Percentiles rank a stretch among this genome's conserved stretches.
Conservation (phyloP, 83 land plant species). For the Picea mariana region DNA sequence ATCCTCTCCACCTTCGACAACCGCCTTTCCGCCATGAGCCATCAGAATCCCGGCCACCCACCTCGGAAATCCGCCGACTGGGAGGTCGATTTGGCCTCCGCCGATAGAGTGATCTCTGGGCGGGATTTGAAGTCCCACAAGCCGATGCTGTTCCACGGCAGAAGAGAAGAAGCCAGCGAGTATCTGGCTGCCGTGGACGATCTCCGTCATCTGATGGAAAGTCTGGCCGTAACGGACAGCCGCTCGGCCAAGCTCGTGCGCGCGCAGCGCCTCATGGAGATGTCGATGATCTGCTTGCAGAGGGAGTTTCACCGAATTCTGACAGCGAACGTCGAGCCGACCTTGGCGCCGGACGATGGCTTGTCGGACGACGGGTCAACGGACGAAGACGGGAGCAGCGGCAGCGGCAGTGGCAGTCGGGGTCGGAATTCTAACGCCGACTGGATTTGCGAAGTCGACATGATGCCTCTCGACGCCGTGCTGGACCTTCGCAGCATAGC, state of each 20-base stretch:
- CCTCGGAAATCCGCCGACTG: no score
- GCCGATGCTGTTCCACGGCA: constrained; percentile 24
- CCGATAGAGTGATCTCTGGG: background rate
- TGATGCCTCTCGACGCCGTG: constrained; percentile 11
- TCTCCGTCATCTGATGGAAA: constrained; percentile 14
- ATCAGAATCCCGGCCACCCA: no score
- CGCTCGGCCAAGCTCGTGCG: constrained; percentile 28
- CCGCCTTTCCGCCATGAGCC: background rate
- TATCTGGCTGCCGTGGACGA: constrained; percentile 24
- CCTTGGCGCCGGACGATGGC: no score
- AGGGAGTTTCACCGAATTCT: constrained; percentile 57
- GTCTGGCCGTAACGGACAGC: constrained; percentile 10
- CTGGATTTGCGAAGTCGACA: background rate
- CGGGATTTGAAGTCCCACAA: constrained; percentile 21
- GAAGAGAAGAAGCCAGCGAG: constrained; percentile 26
- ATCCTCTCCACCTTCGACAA: background rate
- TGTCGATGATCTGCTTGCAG: constrained; percentile 55
- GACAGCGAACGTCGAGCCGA: background rate
- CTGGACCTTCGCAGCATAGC: constrained; percentile 8
- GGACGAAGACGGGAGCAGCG: no score
- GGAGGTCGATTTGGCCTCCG: no score
- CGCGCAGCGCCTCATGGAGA: constrained; percentile 44
- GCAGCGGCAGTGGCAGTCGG: no score
- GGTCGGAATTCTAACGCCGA: no score
- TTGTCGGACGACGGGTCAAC: no score